These are phyloP conservation scores for Tylopilus sp. DNA, from an alignment of 1,284 basidiomycete species.

Conservation along the genomic window DNA sequence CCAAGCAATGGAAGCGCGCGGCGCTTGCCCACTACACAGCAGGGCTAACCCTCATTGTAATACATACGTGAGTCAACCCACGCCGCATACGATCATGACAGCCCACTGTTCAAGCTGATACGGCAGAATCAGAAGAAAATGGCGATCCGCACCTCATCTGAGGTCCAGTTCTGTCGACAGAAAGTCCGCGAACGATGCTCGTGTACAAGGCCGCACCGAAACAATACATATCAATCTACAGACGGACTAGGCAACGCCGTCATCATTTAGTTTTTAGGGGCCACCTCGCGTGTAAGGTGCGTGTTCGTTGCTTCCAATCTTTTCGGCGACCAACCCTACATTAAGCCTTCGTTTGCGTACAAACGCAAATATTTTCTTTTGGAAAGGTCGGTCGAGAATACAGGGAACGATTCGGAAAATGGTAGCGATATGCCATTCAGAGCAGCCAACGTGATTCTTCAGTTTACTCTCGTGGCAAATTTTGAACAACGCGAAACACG, in stretches of 20 bases:
- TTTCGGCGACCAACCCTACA: neutral
- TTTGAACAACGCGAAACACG: neutral
- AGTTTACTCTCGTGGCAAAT: neutral
- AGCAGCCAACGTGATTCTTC: neutral
- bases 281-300: neutral
- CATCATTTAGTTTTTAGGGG: neutral
- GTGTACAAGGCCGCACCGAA: neutral
- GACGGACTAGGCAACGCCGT: neutral
- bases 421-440: neutral
- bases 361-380: neutral
- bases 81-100: constrained; percentile 1
- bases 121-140: constrained; percentile 3
- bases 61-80: neutral
- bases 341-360: neutral
- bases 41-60: neutral
- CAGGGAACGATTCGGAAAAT: neutral
- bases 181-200: constrained; percentile 15
- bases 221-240: neutral
- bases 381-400: neutral
- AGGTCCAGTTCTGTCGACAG: neutral
- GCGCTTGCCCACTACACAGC: neutral
- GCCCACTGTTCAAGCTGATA: neutral
- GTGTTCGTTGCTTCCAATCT: neutral
- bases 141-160: constrained; percentile 18
- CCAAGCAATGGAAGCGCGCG: neutral